A percentile compares a stretch with the other conserved stretches of the same genome.
Conservation (phyloP, 257 asterid species). For the Oldenlandia corymbosa region DNA sequence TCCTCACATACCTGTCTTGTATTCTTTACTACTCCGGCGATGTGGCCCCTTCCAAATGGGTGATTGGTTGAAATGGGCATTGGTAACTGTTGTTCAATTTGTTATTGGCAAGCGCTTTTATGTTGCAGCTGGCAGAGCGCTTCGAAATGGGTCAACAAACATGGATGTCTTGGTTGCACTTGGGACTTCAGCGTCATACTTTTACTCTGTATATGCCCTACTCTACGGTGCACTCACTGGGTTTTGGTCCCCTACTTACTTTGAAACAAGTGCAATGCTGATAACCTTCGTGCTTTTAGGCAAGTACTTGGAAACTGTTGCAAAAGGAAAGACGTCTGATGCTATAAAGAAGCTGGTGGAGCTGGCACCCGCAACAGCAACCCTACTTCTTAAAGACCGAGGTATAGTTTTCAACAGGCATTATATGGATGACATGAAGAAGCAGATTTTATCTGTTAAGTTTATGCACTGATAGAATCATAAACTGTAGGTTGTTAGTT, state of each 20-base stretch:
- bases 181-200: constrained; percentile 96
- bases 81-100: constrained; percentile 83
- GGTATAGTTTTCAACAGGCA: constrained; percentile 32
- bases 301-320: constrained; percentile 86
- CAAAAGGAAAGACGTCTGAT: constrained; percentile 97
- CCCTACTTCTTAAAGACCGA: constrained; percentile 60
- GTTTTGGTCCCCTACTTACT: constrained; percentile 87
- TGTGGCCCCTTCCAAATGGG: constrained; percentile 99
- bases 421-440: neutral
- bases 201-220: constrained; percentile 83
- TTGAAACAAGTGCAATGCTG: constrained; percentile 98
- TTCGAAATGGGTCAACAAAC: constrained; percentile 90
- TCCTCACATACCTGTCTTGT: constrained; percentile 82
- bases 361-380: constrained; percentile 91
- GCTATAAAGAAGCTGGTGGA: constrained; percentile 96
- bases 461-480: neutral
- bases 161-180: constrained; percentile 97
- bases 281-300: constrained; percentile 94
- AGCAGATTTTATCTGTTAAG: neutral
- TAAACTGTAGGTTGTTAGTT: neutral
- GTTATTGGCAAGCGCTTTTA: constrained; percentile 93
- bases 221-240: constrained; percentile 91
- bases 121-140: constrained; percentile 96
- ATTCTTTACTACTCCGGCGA: constrained; percentile 70
- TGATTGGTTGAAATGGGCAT: constrained; percentile 94